phyloP scores from a whole-genome alignment of 1,139 yeast genomes.

The Hyphopichia wangnamkhiaoensis region DNA sequence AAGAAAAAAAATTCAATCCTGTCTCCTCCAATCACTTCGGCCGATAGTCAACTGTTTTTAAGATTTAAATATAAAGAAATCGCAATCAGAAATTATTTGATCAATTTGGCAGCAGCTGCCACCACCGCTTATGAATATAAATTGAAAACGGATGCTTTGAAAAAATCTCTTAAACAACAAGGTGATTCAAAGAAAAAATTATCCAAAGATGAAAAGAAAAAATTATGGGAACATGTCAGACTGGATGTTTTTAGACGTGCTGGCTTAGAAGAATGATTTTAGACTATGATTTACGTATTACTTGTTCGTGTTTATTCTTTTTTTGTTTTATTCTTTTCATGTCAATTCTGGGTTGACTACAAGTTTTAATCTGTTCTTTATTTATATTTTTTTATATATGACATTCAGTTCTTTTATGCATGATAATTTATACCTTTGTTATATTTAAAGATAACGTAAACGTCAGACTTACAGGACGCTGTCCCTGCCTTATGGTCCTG shows the following conservation, averaged over 20 bases:
- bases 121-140: conserved; percentile 56
- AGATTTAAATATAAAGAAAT: conserved; percentile 45
- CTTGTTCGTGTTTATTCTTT: background rate
- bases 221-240: conserved; percentile 52
- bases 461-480: too few relatives aligned
- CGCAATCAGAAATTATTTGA: conserved; percentile 50
- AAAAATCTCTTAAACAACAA: conserved; percentile 23
- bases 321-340: background rate
- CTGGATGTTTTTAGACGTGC: conserved; percentile 51
- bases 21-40: conserved; percentile 28
- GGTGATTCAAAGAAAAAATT: conserved; percentile 28
- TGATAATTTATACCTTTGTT: background rate
- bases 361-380: too few relatives aligned
- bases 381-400: too few relatives aligned
- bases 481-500: too few relatives aligned
- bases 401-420: background rate
- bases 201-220: conserved; percentile 44
- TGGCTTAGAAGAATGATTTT: conserved; percentile 35
- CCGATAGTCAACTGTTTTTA: conserved; percentile 32
- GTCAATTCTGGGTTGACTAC: too few relatives aligned
- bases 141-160: conserved; percentile 35
- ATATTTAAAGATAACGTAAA: too few relatives aligned
- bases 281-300: background rate
- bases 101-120: conserved; percentile 57
- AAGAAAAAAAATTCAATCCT: conserved; percentile 17